Evolutionary conservation across 2,329 filamentous ascomycete species (phyloP), one percentile per base, ranked within the genome.

Genomic region (Fusarium paranaense): DNA sequence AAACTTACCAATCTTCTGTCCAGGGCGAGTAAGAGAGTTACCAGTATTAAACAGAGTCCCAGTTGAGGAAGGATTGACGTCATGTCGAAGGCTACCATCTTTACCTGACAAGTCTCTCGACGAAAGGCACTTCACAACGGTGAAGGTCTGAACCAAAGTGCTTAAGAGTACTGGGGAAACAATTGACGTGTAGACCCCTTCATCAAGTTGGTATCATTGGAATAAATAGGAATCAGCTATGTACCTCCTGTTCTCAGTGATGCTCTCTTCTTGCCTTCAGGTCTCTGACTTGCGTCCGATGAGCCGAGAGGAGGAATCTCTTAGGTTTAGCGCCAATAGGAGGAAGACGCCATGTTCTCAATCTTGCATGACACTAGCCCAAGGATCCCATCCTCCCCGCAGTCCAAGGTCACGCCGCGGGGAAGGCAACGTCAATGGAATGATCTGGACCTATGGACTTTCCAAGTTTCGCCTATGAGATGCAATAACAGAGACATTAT

Each of bases 311-410:
- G 4, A 27, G 25, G 20, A 25, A 16, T 22, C 7, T 30, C 57
- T 40, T 6, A 11, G 57, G 57, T 40, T 40, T 42, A 60, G 37
- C 37, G 37, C n/a, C 13, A 25, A 60, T 60, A 20, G n/a, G 57
- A 30, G 38, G 27, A 13, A 27, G 18, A 30, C 57, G 37, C 37
- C 59, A 62, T 42, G 59, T 9, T 62, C 59, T 62, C 59, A 50
- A 62, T 62, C 59, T 62, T 50, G 59, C 59, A 62, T 62, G 59
- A 62, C 20, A 27, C 59, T 62, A 62, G 9, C 10, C n/a, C 16
- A 5, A 37, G 27, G 22, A 32, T 42, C 7, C 32, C 20, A 42
- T 40, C 59, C 30, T 47, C 38, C 30, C 38, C 59, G 59, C 59
- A 42, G 37, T 11, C 20, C n/a, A 33, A 25, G 22, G 8, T 45